Base-by-base conservation (phyloP, 1,139 yeast genomes). In the Entelexis paramagnoliae region DNA sequence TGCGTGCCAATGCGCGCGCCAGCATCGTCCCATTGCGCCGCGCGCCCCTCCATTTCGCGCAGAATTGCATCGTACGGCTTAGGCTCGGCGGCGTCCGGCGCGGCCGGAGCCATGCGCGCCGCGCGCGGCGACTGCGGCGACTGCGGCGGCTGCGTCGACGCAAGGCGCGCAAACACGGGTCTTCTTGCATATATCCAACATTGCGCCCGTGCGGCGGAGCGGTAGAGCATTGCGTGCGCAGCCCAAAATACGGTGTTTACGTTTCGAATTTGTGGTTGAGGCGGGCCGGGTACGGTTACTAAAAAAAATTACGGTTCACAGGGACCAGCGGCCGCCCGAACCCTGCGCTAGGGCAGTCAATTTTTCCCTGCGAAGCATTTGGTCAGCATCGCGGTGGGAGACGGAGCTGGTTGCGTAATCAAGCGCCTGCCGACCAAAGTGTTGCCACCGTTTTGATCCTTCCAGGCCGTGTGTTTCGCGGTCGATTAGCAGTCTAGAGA, bases 301-400 rank as follows among this genome's bases (percentile, higher is more conserved):
- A 36, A 36, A 22, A 22, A 17, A 36, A 36, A 36, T 34, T 38
- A 22, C 30, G 44, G 44, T 22, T 16, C n/a, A n/a, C n/a, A 26
- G 20, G 32, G n/a, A 14, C 16, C 32, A 32, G 32, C n/a, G 33
- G 14, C 19, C 32, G 22, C 29, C 41, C 29, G 17, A 22, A 36
- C 41, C 41, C 41, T 13, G 9, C 14, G 20, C 13, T 32, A 26
- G 34, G 34, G 33, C 44, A 34, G n/a, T n/a, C 5, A 29, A 26
- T 11, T 19, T 24, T 40, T 40, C 11, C 24, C 24, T 16, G 11
- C 16, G 16, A 29, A n/a, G 42, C 42, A 24, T 24, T 42, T 22
- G 46, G 46, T 42, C 46, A 42, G 46, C 36, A n/a, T 42, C 29
- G 36, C 19, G 36, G 28, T 30, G 46, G 46, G 46, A 42, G 46